Evolutionary conservation across 345 rosid species (phyloP).

Genomic region (Draba incana): DNA sequence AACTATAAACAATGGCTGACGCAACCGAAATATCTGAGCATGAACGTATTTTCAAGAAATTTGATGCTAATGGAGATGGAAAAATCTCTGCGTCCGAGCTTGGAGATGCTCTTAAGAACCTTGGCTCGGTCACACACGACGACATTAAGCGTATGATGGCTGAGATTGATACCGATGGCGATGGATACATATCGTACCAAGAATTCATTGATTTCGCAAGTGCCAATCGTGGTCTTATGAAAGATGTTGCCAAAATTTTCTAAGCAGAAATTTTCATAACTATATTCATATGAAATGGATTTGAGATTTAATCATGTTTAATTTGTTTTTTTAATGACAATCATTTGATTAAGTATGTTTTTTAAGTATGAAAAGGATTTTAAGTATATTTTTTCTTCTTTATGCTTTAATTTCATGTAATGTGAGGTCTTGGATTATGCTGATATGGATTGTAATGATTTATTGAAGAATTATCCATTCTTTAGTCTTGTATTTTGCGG

Average conservation of each 20-base stretch:
- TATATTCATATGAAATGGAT: neutral
- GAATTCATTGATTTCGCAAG: conserved; percentile 75
- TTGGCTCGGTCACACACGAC: conserved; percentile 59
- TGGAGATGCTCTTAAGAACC: conserved; percentile 69
- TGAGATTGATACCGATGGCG: conserved; percentile 89
- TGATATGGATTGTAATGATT: conserved; percentile 7
- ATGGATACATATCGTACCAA: conserved; percentile 74
- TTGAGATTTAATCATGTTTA: conserved; percentile 16
- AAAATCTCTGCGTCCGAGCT: conserved; percentile 78
- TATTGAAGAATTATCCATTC: conserved; percentile 11
- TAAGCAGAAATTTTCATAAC: conserved; percentile 19
- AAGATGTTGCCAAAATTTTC: conserved; percentile 84
- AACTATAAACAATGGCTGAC: conserved; percentile 53
- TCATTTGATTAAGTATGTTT: conserved; percentile 32
- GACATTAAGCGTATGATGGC: conserved; percentile 85
- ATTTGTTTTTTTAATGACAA: conserved; percentile 36
- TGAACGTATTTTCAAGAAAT: conserved; percentile 74
- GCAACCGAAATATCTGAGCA: conserved; percentile 56
- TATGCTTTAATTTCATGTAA: conserved; percentile 25
- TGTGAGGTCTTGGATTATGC: conserved; percentile 19
- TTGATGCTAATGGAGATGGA: conserved; percentile 85
- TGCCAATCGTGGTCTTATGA: conserved; percentile 79
- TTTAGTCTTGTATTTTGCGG: neutral
- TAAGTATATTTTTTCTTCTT: conserved; percentile 8
- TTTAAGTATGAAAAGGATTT: neutral